A percentile compares a stretch with the other conserved stretches of the same genome.
phyloP scores from a whole-genome alignment of 768 basidiomycete genomes.

The Coprinopsis strossmayeri region DNA sequence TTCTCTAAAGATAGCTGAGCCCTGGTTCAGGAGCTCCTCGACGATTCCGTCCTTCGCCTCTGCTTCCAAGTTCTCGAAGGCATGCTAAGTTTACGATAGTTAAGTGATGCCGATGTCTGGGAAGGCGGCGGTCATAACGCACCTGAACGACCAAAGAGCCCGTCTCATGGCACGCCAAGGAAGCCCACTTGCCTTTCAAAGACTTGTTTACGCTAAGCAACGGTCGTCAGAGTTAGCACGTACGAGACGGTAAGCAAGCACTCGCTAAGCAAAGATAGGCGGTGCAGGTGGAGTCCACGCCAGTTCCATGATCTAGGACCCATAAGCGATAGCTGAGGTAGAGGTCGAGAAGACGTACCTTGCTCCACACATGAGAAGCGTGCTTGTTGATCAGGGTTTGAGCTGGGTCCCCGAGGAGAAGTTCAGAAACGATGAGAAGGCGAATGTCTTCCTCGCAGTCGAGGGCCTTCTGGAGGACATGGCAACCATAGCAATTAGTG shows the following conservation, averaged over 20 bases:
- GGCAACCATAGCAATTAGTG: constrained; percentile 85
- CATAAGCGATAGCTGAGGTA: constrained; percentile 9
- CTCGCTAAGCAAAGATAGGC: constrained; percentile 82
- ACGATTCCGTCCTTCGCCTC: constrained; percentile 81
- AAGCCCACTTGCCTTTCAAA: constrained; percentile 83
- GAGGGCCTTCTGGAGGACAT: constrained; percentile 84
- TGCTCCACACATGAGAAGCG: constrained; percentile 90
- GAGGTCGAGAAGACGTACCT: constrained; percentile 36
- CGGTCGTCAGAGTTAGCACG: neutral
- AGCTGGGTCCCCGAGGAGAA: constrained; percentile 78
- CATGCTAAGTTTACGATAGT: too few species aligned
- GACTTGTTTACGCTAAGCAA: constrained; percentile 72
- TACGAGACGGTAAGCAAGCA: constrained; percentile 8
- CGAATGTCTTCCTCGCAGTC: constrained; percentile 88
- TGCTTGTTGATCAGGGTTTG: constrained; percentile 87
- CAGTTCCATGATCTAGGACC: constrained; percentile 75
- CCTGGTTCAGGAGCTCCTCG: constrained; percentile 75
- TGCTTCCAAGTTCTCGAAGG: constrained; percentile 81
- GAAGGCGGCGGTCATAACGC: too few species aligned
- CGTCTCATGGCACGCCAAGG: constrained; percentile 85
- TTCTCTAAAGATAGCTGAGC: constrained; percentile 58
- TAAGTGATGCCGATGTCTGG: too few species aligned
- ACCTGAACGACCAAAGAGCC: constrained; percentile 87
- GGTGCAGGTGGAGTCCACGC: constrained; percentile 84
- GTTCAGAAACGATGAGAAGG: constrained; percentile 75